Conservation (phyloP, 352 stramenopile species). For the Globisporangium rhizosaccharum region DNA sequence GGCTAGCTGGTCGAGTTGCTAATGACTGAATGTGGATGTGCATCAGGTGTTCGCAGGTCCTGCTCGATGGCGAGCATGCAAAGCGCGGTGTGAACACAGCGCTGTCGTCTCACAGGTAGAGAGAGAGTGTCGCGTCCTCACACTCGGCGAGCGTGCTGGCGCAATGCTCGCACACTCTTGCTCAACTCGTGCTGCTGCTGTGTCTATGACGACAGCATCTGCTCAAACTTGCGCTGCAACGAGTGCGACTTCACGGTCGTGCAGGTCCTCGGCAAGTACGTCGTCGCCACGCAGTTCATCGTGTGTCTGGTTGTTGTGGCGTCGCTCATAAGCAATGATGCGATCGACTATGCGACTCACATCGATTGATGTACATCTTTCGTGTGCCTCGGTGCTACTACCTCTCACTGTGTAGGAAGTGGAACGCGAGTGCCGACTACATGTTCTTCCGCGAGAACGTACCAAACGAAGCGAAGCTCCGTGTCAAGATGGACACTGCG, state of each 20-base stretch:
- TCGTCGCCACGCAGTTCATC: neutral
- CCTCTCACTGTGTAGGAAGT: slow-evolving; percentile 34
- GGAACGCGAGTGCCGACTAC: slow-evolving; percentile 63
- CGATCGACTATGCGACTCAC: neutral
- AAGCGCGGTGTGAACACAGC: slow-evolving; percentile 59
- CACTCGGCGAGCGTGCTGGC: neutral
- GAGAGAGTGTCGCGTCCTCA: neutral
- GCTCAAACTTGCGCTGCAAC: slow-evolving; percentile 74
- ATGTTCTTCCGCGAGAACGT: slow-evolving; percentile 86
- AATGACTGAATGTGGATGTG: neutral
- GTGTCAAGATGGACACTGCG: slow-evolving; percentile 51
- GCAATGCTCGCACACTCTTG: neutral
- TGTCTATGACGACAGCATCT: slow-evolving; percentile 27
- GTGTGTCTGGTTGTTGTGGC: neutral
- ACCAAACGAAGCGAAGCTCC: slow-evolving; percentile 60
- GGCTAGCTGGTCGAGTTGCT: too few relatives aligned
- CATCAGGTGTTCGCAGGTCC: slow-evolving; percentile 44
- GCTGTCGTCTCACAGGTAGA: slow-evolving; percentile 45
- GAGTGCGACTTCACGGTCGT: slow-evolving; percentile 80
- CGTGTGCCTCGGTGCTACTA: neutral
- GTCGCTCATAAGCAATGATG: neutral
- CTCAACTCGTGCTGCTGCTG: neutral
- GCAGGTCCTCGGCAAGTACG: slow-evolving; percentile 67
- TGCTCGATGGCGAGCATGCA: slow-evolving; percentile 44
- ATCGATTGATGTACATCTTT: neutral